Base-by-base conservation (phyloP, 1,284 basidiomycete genomes). In the Boletus semigastroideus region DNA sequence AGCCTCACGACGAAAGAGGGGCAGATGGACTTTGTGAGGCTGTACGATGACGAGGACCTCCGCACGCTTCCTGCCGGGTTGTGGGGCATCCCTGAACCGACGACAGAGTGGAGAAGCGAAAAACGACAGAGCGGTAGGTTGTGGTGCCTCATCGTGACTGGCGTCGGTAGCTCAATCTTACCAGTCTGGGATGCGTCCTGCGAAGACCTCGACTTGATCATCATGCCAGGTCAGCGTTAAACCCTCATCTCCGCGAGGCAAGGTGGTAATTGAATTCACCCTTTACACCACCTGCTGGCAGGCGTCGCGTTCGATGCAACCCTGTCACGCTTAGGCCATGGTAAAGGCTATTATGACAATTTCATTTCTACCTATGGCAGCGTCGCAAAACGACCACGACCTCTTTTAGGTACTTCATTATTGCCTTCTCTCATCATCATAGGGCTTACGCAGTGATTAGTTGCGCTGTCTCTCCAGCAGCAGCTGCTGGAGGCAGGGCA, bases 301-400 rank as follows among this genome's bases (percentile, higher is more conserved):
- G 88, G 85, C 31, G 79, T 91, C 46, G 88, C 85, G n/a, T 91
- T 90, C 60, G 88, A 90, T 69, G 73, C 70, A 44, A 77, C 78
- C n/a, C 66, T 86, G 52, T 82, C 82, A 48, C 83, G 88, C 31
- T 75, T 91, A 22, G 89, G 88, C 7, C 86, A 90, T 60, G 88
- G 88, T 36, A 90, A 87, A 68, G 88, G 89, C 7, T 90, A 87
- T 69, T 91, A 91, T 60, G 88, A 91, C 69, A 74, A 76, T 20
- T 90, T 88, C 68, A 74, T 91, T 40, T 70, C 81, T 10, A 66
- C 73, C 1, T 88, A 88, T 56, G 64, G 72, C 25, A 60, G 71
- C 14, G 62, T 62, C 50, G 69, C 64, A 48, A 62, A 72, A 25
- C 68, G 71, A 47, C 67, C 69, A 13, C 70, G 68, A 53, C 84